Percentiles rank a stretch among this genome's conserved stretches.
phyloP scores from a whole-genome alignment of 2,329 filamentous ascomycete species.

The Fusarium anthophilum region DNA sequence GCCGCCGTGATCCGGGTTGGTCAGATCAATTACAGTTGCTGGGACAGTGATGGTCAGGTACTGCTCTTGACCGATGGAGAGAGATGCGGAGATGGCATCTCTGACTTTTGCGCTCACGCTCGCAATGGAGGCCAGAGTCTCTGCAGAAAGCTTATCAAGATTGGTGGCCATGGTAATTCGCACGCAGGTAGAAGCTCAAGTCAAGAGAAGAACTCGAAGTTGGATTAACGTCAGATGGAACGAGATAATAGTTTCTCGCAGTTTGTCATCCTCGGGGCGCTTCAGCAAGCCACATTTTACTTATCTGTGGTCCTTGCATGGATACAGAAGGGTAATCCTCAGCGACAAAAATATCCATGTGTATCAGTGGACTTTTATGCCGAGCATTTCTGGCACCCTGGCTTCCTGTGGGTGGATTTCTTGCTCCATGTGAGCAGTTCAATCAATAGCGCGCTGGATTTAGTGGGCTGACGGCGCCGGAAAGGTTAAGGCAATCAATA shows the following conservation, averaged over 20 bases:
- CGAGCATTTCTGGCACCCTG: background rate
- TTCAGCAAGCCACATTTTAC: background rate
- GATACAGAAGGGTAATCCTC: too few relatives aligned
- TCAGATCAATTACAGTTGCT: background rate
- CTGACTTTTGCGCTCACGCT: background rate
- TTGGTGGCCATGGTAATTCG: background rate
- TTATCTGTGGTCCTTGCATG: background rate
- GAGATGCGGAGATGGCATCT: background rate
- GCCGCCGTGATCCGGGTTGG: background rate
- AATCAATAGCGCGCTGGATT: background rate
- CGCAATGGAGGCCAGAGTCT: background rate
- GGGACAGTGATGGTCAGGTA: background rate
- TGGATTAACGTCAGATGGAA: background rate
- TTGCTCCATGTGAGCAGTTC: background rate
- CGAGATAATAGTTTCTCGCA: too few relatives aligned
- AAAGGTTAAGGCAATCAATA: background rate
- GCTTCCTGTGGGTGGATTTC: accelerated
- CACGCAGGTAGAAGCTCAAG: background rate
- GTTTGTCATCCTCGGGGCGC: too few relatives aligned
- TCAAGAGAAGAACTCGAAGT: background rate
- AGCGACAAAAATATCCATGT: accelerated
- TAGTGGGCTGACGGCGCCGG: background rate
- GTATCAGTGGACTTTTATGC: accelerated
- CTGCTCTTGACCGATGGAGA: background rate
- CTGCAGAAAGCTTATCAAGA: background rate